Conservation (phyloP, 768 basidiomycete genomes). For the Serpula lacrymans region DNA sequence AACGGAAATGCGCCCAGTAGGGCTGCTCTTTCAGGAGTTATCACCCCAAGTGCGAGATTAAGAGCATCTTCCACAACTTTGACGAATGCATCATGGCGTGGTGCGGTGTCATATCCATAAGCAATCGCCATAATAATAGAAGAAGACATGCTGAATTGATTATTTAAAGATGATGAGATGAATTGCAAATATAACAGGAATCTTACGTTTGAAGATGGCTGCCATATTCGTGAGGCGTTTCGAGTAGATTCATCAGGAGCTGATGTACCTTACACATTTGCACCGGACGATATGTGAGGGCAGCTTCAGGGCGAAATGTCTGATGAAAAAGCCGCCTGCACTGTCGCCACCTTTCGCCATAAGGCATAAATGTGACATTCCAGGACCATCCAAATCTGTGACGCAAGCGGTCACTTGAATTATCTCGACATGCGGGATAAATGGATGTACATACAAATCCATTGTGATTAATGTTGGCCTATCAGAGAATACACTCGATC, state of each 20-base stretch:
- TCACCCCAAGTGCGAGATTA: constrained; percentile 18
- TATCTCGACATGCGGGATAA: no score
- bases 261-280: constrained; percentile 22
- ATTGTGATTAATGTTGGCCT: constrained; percentile 15
- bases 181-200: no score
- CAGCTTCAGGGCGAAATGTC: constrained; percentile 31
- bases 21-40: constrained; percentile 2
- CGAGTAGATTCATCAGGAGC: constrained; percentile 16
- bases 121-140: constrained; percentile 29
- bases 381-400: no score
- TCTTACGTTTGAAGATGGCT: no score
- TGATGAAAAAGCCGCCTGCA: constrained; percentile 34
- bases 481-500: constrained; percentile 35
- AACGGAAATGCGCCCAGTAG: constrained; percentile 2
- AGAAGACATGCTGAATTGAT: constrained; percentile 19
- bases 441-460: background rate
- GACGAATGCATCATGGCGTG: constrained; percentile 24
- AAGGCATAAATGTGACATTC: no score
- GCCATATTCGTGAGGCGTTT: no score
- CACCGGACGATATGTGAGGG: no score
- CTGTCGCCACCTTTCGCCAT: no score
- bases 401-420: no score
- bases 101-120: constrained; percentile 29
- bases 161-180: no score
- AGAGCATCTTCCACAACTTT: constrained; percentile 25